phyloP scores from a whole-genome alignment of 2,329 filamentous ascomycete genomes.

The Xylaria polymorpha region DNA sequence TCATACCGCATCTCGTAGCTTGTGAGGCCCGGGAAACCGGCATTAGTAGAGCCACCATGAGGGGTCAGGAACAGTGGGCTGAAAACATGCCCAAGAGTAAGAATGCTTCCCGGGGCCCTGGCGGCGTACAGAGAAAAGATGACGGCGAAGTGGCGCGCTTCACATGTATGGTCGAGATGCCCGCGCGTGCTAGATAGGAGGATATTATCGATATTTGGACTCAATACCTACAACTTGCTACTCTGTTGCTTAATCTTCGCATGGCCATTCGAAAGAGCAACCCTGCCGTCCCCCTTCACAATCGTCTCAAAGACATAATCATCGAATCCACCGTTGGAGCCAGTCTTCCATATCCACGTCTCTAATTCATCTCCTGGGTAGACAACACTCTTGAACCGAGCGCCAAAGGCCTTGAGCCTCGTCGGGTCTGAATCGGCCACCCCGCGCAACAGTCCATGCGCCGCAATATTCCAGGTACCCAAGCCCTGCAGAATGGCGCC shows the following conservation, averaged over 20 bases:
- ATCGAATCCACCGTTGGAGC: slow-evolving; percentile 49
- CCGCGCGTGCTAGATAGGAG: slow-evolving; percentile 19
- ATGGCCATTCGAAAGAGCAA: slow-evolving; percentile 54
- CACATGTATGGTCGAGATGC: slow-evolving; percentile 20
- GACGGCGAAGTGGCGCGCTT: slow-evolving; percentile 45
- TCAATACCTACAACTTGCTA: slow-evolving; percentile 45
- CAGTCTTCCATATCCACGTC: slow-evolving; percentile 57
- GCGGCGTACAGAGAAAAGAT: slow-evolving; percentile 49
- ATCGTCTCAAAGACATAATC: slow-evolving; percentile 56
- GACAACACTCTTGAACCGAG: slow-evolving; percentile 59
- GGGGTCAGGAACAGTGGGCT: slow-evolving; percentile 18
- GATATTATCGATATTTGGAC: neutral
- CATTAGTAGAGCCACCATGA: slow-evolving; percentile 20
- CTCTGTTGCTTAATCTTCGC: slow-evolving; percentile 47
- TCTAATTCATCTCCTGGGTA: slow-evolving; percentile 59
- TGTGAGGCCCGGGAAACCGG: slow-evolving; percentile 29
- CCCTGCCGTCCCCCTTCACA: slow-evolving; percentile 47
- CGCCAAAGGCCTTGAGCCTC: slow-evolving; percentile 57
- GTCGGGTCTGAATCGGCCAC: slow-evolving; percentile 55
- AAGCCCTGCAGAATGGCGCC: slow-evolving; percentile 60
- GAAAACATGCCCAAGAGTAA: slow-evolving; percentile 29
- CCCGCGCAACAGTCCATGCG: slow-evolving; percentile 56
- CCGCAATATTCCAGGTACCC: slow-evolving; percentile 61
- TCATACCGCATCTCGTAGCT: slow-evolving; percentile 20
- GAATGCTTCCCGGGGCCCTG: slow-evolving; percentile 23